Percentiles rank a stretch among this genome's conserved stretches.
Conservation (phyloP, 345 rosid species). For the Corchorus capsularis region DNA sequence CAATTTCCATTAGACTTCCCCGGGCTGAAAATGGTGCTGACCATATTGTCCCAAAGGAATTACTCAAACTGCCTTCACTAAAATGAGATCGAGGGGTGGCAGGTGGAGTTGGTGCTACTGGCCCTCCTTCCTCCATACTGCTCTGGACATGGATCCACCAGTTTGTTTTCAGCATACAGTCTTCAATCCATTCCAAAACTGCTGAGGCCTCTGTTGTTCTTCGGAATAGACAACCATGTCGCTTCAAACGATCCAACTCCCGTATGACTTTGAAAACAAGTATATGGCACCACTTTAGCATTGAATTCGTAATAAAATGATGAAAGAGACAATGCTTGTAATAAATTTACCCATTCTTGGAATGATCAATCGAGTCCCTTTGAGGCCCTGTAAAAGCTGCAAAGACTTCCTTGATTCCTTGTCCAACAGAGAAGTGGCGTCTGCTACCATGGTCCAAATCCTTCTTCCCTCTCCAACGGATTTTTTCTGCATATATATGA, state of each 20-base stretch:
- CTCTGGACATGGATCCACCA: conserved; percentile 91
- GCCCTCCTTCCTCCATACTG: conserved; percentile 54
- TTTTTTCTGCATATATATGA: conserved; percentile 45
- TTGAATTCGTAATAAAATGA: neutral
- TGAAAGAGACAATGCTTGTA: neutral
- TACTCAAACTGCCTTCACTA: conserved; percentile 28
- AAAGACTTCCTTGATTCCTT: conserved; percentile 69
- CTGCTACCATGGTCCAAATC: conserved; percentile 78
- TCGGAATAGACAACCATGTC: conserved; percentile 46
- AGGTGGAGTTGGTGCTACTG: conserved; percentile 63
- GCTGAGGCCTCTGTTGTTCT: conserved; percentile 58
- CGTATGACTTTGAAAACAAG: conserved; percentile 53
- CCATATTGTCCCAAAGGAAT: conserved; percentile 21
- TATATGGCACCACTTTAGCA: neutral
- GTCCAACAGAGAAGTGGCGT: conserved; percentile 65
- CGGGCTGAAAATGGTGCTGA: conserved; percentile 37
- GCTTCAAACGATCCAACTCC: conserved; percentile 72
- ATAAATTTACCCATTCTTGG: conserved; percentile 66
- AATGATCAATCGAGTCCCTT: conserved; percentile 67
- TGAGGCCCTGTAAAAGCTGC: conserved; percentile 85
- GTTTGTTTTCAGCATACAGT: conserved; percentile 56
- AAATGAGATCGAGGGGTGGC: conserved; percentile 58
- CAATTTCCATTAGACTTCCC: conserved; percentile 31
- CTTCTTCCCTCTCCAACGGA: conserved; percentile 41
- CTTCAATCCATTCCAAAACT: conserved; percentile 79